These are phyloP conservation scores for Phialophora tarda DNA, from an alignment of 2,329 filamentous ascomycete genomes.

Conservation along the genomic window DNA sequence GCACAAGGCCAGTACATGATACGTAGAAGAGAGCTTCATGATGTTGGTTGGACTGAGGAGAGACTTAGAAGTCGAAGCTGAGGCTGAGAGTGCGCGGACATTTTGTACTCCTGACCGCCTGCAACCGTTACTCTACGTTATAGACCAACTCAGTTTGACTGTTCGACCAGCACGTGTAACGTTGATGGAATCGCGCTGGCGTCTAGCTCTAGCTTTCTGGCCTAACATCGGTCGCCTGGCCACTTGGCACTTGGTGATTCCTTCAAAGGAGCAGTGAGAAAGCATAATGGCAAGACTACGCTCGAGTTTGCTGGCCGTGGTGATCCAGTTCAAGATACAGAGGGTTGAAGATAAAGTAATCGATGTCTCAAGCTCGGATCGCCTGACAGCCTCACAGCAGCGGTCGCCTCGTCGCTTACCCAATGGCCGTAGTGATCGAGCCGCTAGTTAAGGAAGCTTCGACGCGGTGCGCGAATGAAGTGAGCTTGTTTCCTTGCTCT, in stretches of 20 bases:
- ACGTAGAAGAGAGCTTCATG: slow-evolving; percentile 5
- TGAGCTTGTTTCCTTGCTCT: neutral
- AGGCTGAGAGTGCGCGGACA: neutral
- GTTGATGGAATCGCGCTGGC: neutral
- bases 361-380: neutral
- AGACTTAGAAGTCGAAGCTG: neutral
- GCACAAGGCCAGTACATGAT: neutral
- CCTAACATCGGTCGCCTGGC: neutral
- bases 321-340: neutral
- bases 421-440: neutral
- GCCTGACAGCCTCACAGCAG: neutral
- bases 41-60: neutral
- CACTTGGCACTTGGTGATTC: neutral
- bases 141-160: neutral
- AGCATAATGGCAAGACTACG: neutral
- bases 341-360: neutral
- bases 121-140: neutral
- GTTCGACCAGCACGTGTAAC: neutral
- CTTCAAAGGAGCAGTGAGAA: neutral
- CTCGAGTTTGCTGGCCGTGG: neutral
- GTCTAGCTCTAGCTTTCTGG: neutral
- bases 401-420: neutral
- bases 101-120: neutral
- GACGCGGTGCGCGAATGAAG: neutral
- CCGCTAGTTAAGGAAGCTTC: neutral